phyloP scores from a whole-genome alignment of 2,329 filamentous ascomycete genomes.

The Tothia fuscella region DNA sequence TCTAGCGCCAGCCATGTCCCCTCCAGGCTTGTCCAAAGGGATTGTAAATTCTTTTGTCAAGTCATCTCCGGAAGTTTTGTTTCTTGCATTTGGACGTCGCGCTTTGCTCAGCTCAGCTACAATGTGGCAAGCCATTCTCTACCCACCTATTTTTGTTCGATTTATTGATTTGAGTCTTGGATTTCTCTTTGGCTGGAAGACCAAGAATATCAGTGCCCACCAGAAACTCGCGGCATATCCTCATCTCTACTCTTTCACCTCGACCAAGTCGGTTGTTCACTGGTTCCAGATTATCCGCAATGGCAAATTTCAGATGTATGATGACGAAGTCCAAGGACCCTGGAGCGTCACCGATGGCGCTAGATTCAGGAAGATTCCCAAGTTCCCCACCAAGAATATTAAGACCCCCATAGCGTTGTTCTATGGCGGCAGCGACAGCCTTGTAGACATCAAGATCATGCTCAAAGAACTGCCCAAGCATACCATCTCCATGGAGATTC shows the following conservation, averaged over 20 bases:
- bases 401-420: conserved; percentile 88
- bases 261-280: conserved; percentile 92
- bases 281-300: conserved; percentile 99
- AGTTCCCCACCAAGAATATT: conserved; percentile 94
- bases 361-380: conserved; percentile 92
- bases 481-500: conserved; percentile 75
- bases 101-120: conserved; percentile 86
- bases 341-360: conserved; percentile 57
- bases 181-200: conserved; percentile 85
- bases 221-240: conserved; percentile 95
- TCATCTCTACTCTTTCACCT: conserved; percentile 92
- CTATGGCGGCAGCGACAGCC: conserved; percentile 84
- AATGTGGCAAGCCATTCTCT: conserved; percentile 95
- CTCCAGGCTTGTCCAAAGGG: conserved; percentile 76
- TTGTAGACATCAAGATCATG: conserved; percentile 92
- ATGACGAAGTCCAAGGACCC: conserved; percentile 78
- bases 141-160: conserved; percentile 84
- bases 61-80: conserved; percentile 82
- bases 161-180: conserved; percentile 70
- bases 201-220: conserved; percentile 66
- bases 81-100: conserved; percentile 80
- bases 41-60: conserved; percentile 90
- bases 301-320: conserved; percentile 95
- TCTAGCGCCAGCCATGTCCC: conserved; percentile 91
- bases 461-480: conserved; percentile 72